These are phyloP conservation scores for Myrica gale DNA, from an alignment of 306 rosid species.

Conservation along the genomic window DNA sequence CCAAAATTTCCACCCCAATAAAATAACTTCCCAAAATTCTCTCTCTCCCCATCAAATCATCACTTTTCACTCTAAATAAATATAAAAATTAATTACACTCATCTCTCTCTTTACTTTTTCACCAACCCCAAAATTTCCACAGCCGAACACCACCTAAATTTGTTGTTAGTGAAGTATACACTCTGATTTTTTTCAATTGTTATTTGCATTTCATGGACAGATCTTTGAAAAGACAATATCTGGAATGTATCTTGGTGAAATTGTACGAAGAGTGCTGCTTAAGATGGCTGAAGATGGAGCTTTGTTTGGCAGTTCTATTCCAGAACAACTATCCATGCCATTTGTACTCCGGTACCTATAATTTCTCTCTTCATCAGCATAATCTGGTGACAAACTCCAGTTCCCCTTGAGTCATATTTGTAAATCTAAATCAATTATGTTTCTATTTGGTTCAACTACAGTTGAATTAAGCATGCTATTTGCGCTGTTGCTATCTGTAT, in stretches of 20 bases:
- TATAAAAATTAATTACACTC: too few relatives aligned
- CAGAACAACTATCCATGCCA: conserved; percentile 58
- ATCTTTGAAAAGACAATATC: conserved; percentile 90
- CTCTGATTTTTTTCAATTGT: not conserved
- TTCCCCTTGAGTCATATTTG: not conserved
- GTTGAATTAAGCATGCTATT: not conserved
- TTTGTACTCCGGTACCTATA: conserved; percentile 55
- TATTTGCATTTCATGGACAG: conserved; percentile 34
- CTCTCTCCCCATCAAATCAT: too few relatives aligned
- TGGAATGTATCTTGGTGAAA: conserved; percentile 97
- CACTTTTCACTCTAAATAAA: too few relatives aligned
- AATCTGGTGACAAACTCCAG: conserved; percentile 1
- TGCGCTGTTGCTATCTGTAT: not conserved
- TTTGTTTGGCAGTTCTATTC: conserved; percentile 61
- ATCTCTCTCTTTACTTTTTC: too few relatives aligned
- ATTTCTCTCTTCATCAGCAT: not conserved
- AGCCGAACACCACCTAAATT: too few relatives aligned
- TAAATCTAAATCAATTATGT: not conserved
- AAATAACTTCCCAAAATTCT: too few relatives aligned
- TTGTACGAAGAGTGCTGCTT: conserved; percentile 67
- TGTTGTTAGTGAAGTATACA: not conserved
- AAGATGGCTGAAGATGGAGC: conserved; percentile 58
- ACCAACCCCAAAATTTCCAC: too few relatives aligned
- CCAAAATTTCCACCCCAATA: too few relatives aligned
- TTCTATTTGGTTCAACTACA: conserved; percentile 10